Base-by-base conservation (phyloP, 106 monocot genomes). In the Dendrobium officinale region DNA sequence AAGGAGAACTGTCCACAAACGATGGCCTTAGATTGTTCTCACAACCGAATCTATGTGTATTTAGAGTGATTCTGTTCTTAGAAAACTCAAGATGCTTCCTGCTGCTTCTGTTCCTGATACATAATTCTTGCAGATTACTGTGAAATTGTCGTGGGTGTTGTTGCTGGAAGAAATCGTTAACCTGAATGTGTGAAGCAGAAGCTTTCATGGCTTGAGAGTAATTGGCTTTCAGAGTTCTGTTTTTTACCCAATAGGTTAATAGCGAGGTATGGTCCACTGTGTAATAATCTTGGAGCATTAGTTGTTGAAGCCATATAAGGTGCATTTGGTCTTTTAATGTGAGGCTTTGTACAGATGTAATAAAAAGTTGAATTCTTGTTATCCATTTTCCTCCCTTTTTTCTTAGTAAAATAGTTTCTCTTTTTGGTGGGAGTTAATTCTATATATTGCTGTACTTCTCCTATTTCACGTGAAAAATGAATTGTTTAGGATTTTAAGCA, bases 91-190 rank as follows among this genome's bases (percentile, higher is more conserved):
- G 37, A 19, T 73, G 19, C 33, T 41, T 37, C 42, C 19, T 16
- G 9, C 5, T 73, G 73, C 16, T 15, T 9, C 73, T 68, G 27
- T 24, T 26, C 1, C 9, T 42, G 41, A 0, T 15, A n/a, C 8
- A 13, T n/a, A 67, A 22, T 67, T 9, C 9, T n/a, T 73, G 73
- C 73, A 73, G 73, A 15, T n/a, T 16, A 31, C 33, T 73, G 73
- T 19, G 73, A 73, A 73, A 73, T 73, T 41, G n/a, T n/a, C n/a
- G n/a, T 73, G 73, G 73, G 73, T 1, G 37, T 3, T 16, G 40
- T 73, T 73, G 73, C 73, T 11, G n/a, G n/a, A n/a, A n/a, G 40
- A 33, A 73, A 73, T 43, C 43, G 73, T 73, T 42, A 16, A 42
- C n/a, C 9, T n/a, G n/a, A 40, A 6, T 10, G 68, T 68, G 68